Conservation (phyloP, 805 yeast genomes). For the Yamadazyma kitorensis region DNA sequence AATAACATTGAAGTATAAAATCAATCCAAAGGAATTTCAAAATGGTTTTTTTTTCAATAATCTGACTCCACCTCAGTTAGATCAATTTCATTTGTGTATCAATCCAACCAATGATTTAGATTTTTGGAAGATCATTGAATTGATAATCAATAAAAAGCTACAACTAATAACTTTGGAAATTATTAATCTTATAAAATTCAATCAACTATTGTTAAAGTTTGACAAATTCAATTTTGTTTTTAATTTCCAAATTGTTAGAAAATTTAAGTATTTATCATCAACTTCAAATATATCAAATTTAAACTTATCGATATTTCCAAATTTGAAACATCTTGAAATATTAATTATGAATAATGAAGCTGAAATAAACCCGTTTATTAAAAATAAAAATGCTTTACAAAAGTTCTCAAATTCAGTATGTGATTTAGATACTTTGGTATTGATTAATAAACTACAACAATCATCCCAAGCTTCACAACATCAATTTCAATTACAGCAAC, state of each 20-base stretch:
- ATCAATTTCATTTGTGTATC: slow-evolving; percentile 16
- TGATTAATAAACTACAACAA: no score
- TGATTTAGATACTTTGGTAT: no score
- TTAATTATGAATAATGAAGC: background rate
- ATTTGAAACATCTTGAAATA: slow-evolving; percentile 8
- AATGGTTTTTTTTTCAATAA: slow-evolving; percentile 29
- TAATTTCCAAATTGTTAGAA: slow-evolving; percentile 18
- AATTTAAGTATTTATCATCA: slow-evolving; percentile 17
- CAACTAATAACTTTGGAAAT: slow-evolving; percentile 25
- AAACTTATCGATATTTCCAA: slow-evolving; percentile 7
- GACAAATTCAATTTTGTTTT: slow-evolving; percentile 26
- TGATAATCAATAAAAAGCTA: slow-evolving; percentile 21
- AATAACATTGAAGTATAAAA: slow-evolving; percentile 22
- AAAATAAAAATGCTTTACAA: background rate
- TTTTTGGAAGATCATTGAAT: slow-evolving; percentile 26
- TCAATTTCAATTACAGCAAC: no score
- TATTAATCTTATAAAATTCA: slow-evolving; percentile 24
- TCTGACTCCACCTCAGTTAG: slow-evolving; percentile 18
- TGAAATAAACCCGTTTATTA: background rate
- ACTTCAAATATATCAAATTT: slow-evolving; percentile 3
- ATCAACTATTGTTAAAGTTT: slow-evolving; percentile 21
- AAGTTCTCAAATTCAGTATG: no score
- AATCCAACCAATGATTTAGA: slow-evolving; percentile 24
- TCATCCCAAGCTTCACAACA: no score
- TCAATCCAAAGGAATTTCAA: slow-evolving; percentile 26